Base-by-base conservation (phyloP, 2,329 filamentous ascomycete species). In the Zarea fungicola region DNA sequence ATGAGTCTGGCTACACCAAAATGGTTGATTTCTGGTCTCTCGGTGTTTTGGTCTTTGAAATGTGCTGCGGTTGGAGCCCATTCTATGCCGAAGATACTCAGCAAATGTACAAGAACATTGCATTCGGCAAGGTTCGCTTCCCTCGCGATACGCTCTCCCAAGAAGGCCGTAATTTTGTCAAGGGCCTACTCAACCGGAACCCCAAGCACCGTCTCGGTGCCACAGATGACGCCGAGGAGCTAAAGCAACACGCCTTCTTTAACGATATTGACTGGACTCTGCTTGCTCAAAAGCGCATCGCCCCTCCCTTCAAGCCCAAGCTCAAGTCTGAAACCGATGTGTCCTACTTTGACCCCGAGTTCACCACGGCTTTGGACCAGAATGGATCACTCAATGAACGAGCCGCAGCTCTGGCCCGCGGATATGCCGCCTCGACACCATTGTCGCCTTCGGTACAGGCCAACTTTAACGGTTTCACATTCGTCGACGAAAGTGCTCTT, bases 61-160 rank as follows among this genome's bases (percentile, higher is more conserved):
- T 99, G 93, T 99, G 93, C 73, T 99, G 93, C 61, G 93, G 93
- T 28, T 99, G 93, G 93, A 96, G 90, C 61, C 93, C 93, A 0
- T 99, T 99, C 71, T 99, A 97, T 60, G 93, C 93, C 49, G 93
- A 99, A 63, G 93, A 99, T 63, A 99, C 93, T 0, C 93, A 99
- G 69, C 93, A 99, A 67, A 99, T 99, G 93, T 99, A 99, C 76
- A 99, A 99, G 76, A 99, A 99, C 72, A 99, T 99, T 65, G 93
- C 93, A 0, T 99, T 99, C 63, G 93, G 93, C 64, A 99, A 99
- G 66, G 93, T 99, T 50, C 81, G 93, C 53, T 99, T 99, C 67
- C 93, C 93, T 7, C 82, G 91, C 56, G 93, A 99, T 66, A 95
- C 93, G 1, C 74, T 99, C 26, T 96, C 90, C 53, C 86, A 90